phyloP scores from a whole-genome alignment of 2,329 filamentous ascomycete genomes.

The Massarina eburnea region DNA sequence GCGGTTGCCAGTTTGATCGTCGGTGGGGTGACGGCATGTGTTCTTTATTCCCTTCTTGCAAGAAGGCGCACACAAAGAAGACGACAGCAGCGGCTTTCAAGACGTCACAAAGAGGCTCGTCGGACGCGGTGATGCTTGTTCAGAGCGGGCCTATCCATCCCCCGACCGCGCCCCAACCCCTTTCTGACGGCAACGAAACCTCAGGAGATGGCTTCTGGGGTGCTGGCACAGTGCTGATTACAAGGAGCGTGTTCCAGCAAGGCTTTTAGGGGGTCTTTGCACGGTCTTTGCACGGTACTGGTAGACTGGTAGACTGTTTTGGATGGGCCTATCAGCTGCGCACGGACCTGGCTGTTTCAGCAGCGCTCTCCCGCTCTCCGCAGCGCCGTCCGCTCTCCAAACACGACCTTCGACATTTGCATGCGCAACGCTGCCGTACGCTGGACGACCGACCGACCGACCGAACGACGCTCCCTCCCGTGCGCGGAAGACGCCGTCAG shows the following conservation, averaged over 20 bases:
- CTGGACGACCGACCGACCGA: constrained; percentile 16
- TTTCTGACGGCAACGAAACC: not conserved
- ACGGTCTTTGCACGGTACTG: no score
- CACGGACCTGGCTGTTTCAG: not conserved
- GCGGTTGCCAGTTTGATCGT: not conserved
- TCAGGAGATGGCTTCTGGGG: no score
- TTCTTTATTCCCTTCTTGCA: no score
- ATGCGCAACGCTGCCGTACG: constrained; percentile 4
- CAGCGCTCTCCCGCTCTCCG: constrained; percentile 13
- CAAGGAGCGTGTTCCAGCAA: no score
- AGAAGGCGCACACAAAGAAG: no score
- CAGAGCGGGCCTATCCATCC: not conserved
- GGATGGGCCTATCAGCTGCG: not conserved
- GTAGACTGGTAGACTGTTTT: not conserved
- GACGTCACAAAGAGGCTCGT: not conserved
- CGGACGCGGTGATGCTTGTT: not conserved
- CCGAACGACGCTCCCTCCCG: no score
- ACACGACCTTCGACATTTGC: constrained; percentile 1
- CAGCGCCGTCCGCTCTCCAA: constrained; percentile 13
- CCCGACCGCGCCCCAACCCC: not conserved
- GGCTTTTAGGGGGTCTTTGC: no score
- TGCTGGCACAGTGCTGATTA: no score
- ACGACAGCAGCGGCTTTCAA: no score
- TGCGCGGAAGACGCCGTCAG: no score
- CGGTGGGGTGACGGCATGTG: no score